Percentiles rank a stretch among this genome's conserved stretches.
phyloP scores from a whole-genome alignment of 441 rosid species.

The Mallotus repandus region DNA sequence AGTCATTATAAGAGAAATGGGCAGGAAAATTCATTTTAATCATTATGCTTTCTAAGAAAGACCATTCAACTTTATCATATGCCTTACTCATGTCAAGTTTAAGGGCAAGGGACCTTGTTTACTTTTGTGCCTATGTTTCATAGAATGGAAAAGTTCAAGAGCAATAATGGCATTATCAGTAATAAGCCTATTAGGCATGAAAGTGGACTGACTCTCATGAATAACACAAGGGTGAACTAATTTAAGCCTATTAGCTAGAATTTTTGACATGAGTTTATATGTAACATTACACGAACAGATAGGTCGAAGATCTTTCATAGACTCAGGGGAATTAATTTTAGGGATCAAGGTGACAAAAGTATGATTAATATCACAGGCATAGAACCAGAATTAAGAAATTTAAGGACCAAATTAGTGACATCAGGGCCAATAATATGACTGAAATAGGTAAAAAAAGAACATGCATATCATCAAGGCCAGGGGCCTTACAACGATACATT shows the following conservation, averaged over 20 bases:
- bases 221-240: background rate
- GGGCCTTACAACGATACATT: no score
- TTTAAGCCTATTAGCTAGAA: background rate
- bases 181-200: background rate
- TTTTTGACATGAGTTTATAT: no score
- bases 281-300: background rate
- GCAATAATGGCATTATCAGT: background rate
- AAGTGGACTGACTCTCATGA: background rate
- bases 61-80: background rate
- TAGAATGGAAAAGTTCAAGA: background rate
- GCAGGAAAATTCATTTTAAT: background rate
- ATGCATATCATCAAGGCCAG: no score
- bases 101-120: no score
- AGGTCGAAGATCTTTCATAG: background rate
- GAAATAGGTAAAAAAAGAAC: no score
- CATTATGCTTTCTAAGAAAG: no score
- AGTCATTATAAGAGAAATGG: background rate
- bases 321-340: background rate
- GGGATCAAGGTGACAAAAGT: background rate
- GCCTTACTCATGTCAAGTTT: background rate
- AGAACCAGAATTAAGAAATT: no score
- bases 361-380: no score
- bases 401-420: no score
- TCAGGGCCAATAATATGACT: no score
- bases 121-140: background rate